A percentile compares a stretch with the other conserved stretches of the same genome.
These are phyloP conservation scores for Magnaporthales sp. DNA, from an alignment of 2,329 filamentous ascomycete genomes.

Conservation along the genomic window DNA sequence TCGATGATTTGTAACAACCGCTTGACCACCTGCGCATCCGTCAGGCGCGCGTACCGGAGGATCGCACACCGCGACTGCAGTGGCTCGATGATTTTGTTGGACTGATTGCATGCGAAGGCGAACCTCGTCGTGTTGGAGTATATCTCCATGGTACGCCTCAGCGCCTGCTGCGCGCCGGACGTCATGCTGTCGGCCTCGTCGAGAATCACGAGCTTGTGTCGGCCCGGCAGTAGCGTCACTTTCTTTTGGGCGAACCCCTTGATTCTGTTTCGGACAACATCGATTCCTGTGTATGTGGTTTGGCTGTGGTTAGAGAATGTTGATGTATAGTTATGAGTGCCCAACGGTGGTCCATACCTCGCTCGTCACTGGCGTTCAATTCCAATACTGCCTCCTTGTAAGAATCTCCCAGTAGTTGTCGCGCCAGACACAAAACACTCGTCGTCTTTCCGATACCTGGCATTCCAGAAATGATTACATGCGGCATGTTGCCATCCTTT, in stretches of 20 bases:
- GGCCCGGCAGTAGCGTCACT: constrained; percentile 81
- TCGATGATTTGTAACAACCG: constrained; percentile 86
- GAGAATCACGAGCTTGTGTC: constrained; percentile 94
- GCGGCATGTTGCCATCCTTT: constrained; percentile 98
- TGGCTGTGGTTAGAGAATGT: neutral
- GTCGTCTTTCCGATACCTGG: constrained; percentile 98
- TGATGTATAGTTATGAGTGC: neutral
- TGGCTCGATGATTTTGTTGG: constrained; percentile 99
- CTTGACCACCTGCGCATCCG: constrained; percentile 87
- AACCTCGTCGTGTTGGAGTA: constrained; percentile 95
- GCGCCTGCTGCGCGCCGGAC: constrained; percentile 86
- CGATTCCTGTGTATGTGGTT: constrained; percentile 58
- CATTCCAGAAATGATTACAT: constrained; percentile 99
- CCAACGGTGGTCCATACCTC: constrained; percentile 41
- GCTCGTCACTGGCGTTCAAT: constrained; percentile 91
- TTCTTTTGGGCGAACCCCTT: constrained; percentile 99
- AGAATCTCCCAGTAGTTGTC: constrained; percentile 81
- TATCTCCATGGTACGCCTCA: constrained; percentile 96
- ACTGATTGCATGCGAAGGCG: constrained; percentile 97
- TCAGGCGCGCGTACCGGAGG: constrained; percentile 83
- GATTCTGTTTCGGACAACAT: constrained; percentile 94
- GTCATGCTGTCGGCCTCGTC: constrained; percentile 99
- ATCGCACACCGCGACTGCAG: constrained; percentile 95
- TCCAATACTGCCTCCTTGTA: constrained; percentile 98
- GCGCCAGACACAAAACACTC: constrained; percentile 83